Percentiles rank a stretch among this genome's conserved stretches.
Conservation (phyloP, 2,329 filamentous ascomycete species). For the Lecanoromycetidae sp. region DNA sequence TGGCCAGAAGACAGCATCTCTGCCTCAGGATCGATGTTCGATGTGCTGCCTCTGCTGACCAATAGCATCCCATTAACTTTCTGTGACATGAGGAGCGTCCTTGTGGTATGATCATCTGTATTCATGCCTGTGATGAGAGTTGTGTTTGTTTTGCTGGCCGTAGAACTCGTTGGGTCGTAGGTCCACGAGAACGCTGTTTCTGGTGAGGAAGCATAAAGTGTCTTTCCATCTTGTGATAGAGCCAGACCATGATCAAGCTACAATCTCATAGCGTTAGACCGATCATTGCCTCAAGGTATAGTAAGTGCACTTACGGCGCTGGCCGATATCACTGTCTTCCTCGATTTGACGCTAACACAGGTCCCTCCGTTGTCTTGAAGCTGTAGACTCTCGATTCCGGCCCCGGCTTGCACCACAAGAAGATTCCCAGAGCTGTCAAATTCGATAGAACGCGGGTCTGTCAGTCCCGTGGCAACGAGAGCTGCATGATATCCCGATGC, state of each 20-base stretch:
- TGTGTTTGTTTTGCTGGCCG: constrained; percentile 36
- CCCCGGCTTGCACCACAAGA: constrained; percentile 36
- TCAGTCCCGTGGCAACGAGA: constrained; percentile 35
- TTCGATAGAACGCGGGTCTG: constrained; percentile 34
- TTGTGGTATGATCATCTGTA: constrained; percentile 48
- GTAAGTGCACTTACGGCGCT: constrained; percentile 1
- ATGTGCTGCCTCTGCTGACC: constrained; percentile 52
- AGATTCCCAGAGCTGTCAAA: constrained; percentile 38
- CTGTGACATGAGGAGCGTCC: constrained; percentile 52
- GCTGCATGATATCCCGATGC: constrained; percentile 15
- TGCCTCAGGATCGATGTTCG: constrained; percentile 49
- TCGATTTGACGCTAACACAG: constrained; percentile 21
- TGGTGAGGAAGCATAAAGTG: constrained; percentile 44
- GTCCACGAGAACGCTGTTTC: constrained; percentile 51
- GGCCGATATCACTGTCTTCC: constrained; percentile 14
- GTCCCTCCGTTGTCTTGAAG: constrained; percentile 27
- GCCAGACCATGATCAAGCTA: constrained; percentile 41
- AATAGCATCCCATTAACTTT: constrained; percentile 46
- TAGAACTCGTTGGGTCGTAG: constrained; percentile 45
- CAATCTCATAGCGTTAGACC: not conserved
- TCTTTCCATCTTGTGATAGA: constrained; percentile 36
- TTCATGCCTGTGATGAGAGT: constrained; percentile 52
- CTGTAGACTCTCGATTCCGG: constrained; percentile 29
- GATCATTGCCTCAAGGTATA: not conserved
- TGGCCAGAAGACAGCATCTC: constrained; percentile 42